Evolutionary conservation across 495 filamentous ascomycete species (phyloP).

Genomic region (Penicillium odoratum): DNA sequence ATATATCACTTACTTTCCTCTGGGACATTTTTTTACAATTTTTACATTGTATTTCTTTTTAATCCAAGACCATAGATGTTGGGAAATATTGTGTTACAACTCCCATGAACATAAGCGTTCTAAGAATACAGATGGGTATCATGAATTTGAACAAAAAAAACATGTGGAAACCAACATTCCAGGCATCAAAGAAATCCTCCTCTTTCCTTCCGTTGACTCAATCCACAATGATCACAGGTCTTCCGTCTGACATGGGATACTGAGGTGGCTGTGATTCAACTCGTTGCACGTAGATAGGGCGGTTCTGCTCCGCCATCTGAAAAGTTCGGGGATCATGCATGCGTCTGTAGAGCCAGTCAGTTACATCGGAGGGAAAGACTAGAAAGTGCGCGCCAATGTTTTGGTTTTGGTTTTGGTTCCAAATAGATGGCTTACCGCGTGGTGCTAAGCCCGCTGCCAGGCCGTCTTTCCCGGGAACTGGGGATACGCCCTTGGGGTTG

Average conservation of each 20-base stretch:
- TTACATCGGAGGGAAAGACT: neutral
- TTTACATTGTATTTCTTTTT: neutral
- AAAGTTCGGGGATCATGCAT: slow-evolving; percentile 22
- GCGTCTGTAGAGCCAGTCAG: slow-evolving; percentile 15
- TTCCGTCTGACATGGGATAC: slow-evolving; percentile 26
- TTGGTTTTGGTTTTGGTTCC: neutral
- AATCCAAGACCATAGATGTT: neutral
- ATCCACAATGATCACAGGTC: slow-evolving; percentile 37
- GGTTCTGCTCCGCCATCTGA: slow-evolving; percentile 26
- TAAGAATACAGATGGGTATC: slow-evolving; percentile 36
- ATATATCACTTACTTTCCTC: slow-evolving; percentile 10
- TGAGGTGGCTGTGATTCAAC: slow-evolving; percentile 24
- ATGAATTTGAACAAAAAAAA: slow-evolving; percentile 16
- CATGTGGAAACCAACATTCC: slow-evolving; percentile 3
- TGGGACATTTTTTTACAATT: neutral
- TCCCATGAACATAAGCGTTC: slow-evolving; percentile 14
- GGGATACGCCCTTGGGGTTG: slow-evolving; percentile 10
- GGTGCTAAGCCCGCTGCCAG: slow-evolving; percentile 17
- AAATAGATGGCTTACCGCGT: slow-evolving; percentile 23
- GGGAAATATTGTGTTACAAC: neutral
- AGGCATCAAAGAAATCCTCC: slow-evolving; percentile 2
- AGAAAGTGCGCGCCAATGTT: neutral
- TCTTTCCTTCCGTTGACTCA: slow-evolving; percentile 11
- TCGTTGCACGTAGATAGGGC: slow-evolving; percentile 29
- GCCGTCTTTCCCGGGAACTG: slow-evolving; percentile 21